Base-by-base conservation (phyloP, 805 yeast species). In the Kazachstania psychrophila region DNA sequence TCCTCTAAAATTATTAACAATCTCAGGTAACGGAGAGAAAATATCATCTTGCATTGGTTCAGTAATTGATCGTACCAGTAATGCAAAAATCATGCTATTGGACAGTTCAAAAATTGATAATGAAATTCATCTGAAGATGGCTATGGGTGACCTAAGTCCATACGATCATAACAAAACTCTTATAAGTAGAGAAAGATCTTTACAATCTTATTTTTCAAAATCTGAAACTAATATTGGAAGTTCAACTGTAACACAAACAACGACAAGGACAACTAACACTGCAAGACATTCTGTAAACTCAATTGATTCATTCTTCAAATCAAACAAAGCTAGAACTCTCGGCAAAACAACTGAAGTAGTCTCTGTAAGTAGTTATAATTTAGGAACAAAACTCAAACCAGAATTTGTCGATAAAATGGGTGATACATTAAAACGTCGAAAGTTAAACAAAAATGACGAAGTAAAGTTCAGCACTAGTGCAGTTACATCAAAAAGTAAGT, bases 121-220 rank as follows among this genome's bases (percentile, higher is more conserved):
- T 23, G 68, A 66, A 1, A 45, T 73, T 8, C 88, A 83, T 47
- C 43, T 44, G 1, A 58, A 60, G 28, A 67, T 87, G 15, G 83
- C 94, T 8, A 45, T 43, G 13, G 96, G 94, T 1, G 69, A 66
- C 6, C 46, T 82, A 8, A 74, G 79, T 54, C 96, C 96, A 1
- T 65, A 71, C 29, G 44, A 52, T 39, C 48, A 33, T 28, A 40
- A 40, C 12, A 51, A 37, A 65, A 75, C 42, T 3, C 40, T 58
- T 23, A 43, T 49, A 3, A 58, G 53, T 43, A 46, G 62, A 41
- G 62, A 58, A 32, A 51, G 44, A n/a, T 47, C 41, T 30, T 33
- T 58, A 14, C 54, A 52, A 28, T 27, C 53, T 12, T n/a, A n/a
- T n/a, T 29, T 41, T 6, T 52, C 62, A 2, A 54, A 52, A 42